Evolutionary conservation across 1,139 yeast genomes (phyloP), one percentile per base, ranked within the genome.

Genomic region (Nakaseomyces kungkrabaensis): DNA sequence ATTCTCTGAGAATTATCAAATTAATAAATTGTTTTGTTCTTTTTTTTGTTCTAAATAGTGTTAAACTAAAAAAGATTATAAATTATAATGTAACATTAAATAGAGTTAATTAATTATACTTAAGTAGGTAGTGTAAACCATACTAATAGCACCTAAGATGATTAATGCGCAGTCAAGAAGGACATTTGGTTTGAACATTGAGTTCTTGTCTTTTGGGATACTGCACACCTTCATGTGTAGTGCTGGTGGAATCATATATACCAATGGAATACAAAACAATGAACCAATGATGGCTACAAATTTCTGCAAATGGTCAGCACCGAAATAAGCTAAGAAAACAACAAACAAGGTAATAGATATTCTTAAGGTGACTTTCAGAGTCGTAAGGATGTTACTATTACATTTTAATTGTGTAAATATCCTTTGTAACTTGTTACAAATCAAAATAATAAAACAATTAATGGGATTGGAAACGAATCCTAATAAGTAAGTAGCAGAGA

Each of bases 231-330:
- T 68, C 47, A 70, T 72, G 61, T 85, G 92, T 48, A 85, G 69
- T 71, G 85, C 72, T 17, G 94, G 90, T 3, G 94, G 92, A 62
- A 84, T 83, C 78, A 85, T 81, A 68, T 85, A 85, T 4, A 85
- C 92, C 70, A 85, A 74, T 0, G 94, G 94, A 50, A 85, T 82
- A 62, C 94, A 85, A 1, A 90, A 90, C 69, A 84, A 80, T 50
- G 89, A 83, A 1, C 94, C 94, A 48, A 83, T 81, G 61, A 85
- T 81, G 2, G 88, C 79, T 25, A 85, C 90, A 67, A 85, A 82
- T 54, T 72, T 74, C 61, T 85, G 92, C 53, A 85, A 68, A 59
- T 82, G 79, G 51, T 75, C 72, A 1, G 88, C 83, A 0, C 90
- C 90, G 55, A 72, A 71, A 51, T 79, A 75, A 1, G 85, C 82